These are phyloP conservation scores for Lachnellula arida DNA, from an alignment of 2,329 filamentous ascomycete genomes.

Conservation along the genomic window DNA sequence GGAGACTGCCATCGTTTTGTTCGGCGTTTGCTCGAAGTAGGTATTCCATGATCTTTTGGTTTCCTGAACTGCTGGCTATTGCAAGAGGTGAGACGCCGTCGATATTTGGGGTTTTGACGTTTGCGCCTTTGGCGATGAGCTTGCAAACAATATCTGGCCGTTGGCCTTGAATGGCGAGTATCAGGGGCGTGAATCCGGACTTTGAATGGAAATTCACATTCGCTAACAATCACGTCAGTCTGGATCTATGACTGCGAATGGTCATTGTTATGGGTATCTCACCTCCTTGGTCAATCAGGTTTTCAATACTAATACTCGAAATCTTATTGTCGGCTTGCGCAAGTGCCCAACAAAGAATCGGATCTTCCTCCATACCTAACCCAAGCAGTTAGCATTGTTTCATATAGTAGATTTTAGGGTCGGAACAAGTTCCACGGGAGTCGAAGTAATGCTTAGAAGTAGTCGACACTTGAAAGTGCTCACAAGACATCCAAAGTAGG, in stretches of 20 bases:
- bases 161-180: slow-evolving; percentile 10
- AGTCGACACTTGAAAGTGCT: too few relatives aligned
- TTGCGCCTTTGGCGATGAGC: slow-evolving; percentile 54
- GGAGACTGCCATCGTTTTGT: slow-evolving; percentile 52
- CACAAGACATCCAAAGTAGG: too few relatives aligned
- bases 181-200: slow-evolving; percentile 13
- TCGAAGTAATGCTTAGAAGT: too few relatives aligned
- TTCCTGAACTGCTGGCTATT: slow-evolving; percentile 34
- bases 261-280: slow-evolving; percentile 2
- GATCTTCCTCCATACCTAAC: slow-evolving; percentile 43
- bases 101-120: slow-evolving; percentile 55
- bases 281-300: slow-evolving; percentile 46
- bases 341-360: slow-evolving; percentile 57
- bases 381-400: not conserved
- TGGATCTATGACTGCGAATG: not conserved
- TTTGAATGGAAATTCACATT: slow-evolving; percentile 13
- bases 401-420: too few relatives aligned
- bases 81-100: slow-evolving; percentile 57
- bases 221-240: slow-evolving; percentile 8
- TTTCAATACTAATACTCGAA: slow-evolving; percentile 52
- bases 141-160: slow-evolving; percentile 22
- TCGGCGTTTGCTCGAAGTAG: slow-evolving; percentile 14
- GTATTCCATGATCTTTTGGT: slow-evolving; percentile 12
- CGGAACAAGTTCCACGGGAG: too few relatives aligned
- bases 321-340: slow-evolving; percentile 61